Evolutionary conservation across 192 early-diverging fungal genomes (phyloP).

Genomic region (Backusella liffmaniae): DNA sequence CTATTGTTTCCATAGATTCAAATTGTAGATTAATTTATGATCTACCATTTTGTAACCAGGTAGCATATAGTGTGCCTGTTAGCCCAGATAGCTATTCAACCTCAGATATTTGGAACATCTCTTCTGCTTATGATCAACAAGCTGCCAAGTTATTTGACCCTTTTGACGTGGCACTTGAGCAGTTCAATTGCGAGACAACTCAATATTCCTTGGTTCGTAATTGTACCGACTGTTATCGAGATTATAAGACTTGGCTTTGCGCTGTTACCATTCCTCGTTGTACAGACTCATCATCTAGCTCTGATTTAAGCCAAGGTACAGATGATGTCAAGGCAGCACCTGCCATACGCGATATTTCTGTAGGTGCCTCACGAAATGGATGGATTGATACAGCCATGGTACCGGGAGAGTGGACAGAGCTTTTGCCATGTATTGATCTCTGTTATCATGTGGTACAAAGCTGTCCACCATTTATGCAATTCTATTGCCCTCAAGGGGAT

Average conservation of each 20-base stretch:
- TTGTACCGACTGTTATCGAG: constrained; percentile 50
- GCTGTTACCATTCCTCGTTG: constrained; percentile 56
- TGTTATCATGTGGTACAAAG: constrained; percentile 57
- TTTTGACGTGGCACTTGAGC: constrained; percentile 44
- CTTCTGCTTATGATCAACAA: constrained; percentile 43
- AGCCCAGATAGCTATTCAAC: background rate
- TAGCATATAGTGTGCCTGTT: constrained; percentile 53
- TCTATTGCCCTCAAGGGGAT: constrained; percentile 49
- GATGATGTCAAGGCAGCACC: constrained; percentile 6
- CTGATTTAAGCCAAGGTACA: constrained; percentile 11
- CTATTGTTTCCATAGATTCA: constrained; percentile 11
- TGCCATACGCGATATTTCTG: constrained; percentile 20
- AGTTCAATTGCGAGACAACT: constrained; percentile 51
- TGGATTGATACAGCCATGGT: constrained; percentile 28
- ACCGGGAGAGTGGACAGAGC: constrained; percentile 44
- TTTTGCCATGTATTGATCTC: constrained; percentile 56
- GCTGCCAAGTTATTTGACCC: constrained; percentile 39
- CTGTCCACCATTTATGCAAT: constrained; percentile 54
- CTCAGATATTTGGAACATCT: constrained; percentile 21
- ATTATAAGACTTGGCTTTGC: constrained; percentile 60
- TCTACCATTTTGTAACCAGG: constrained; percentile 49
- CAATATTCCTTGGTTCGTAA: constrained; percentile 56
- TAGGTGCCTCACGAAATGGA: constrained; percentile 34
- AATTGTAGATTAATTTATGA: constrained; percentile 52
- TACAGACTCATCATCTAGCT: constrained; percentile 20